A percentile compares a stretch with the other conserved stretches of the same genome.
phyloP scores from a whole-genome alignment of 2,329 filamentous ascomycete species.

The Fusarium pseudocircinatum region DNA sequence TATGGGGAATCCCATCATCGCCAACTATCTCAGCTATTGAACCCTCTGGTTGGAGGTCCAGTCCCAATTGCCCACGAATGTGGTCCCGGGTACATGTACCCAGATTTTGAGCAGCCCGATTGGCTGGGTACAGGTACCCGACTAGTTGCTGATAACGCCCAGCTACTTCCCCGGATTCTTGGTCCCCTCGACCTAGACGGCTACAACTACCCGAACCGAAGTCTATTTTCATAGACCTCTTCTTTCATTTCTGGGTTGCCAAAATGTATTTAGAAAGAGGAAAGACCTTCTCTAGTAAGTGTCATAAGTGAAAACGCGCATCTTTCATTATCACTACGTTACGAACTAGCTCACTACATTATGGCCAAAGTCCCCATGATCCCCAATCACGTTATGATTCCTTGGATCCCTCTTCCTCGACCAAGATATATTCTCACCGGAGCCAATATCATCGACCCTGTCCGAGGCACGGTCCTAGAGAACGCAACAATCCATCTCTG shows the following conservation, averaged over 20 bases:
- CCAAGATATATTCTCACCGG: neutral
- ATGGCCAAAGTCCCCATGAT: neutral
- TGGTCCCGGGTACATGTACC: neutral
- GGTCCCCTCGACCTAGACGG: neutral
- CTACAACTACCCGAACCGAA: neutral
- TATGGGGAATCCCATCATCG: neutral
- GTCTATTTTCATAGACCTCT: neutral
- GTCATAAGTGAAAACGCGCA: too few relatives aligned
- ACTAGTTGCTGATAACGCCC: neutral
- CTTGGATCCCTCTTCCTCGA: neutral
- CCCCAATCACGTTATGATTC: neutral
- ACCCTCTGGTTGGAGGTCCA: neutral
- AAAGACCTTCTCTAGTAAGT: neutral
- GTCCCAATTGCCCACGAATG: neutral
- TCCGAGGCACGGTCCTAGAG: neutral
- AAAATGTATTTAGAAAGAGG: neutral
- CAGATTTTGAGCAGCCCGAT: neutral
- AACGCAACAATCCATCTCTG: neutral
- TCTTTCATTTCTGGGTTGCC: neutral
- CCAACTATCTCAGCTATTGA: neutral
- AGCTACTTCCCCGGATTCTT: neutral
- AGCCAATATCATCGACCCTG: neutral
- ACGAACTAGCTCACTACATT: neutral
- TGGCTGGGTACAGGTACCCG: neutral
- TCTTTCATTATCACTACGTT: too few relatives aligned